Evolutionary conservation across 306 rosid species (phyloP), one percentile per base, ranked within the genome.

Genomic region (Dalbergia cochinchinensis): DNA sequence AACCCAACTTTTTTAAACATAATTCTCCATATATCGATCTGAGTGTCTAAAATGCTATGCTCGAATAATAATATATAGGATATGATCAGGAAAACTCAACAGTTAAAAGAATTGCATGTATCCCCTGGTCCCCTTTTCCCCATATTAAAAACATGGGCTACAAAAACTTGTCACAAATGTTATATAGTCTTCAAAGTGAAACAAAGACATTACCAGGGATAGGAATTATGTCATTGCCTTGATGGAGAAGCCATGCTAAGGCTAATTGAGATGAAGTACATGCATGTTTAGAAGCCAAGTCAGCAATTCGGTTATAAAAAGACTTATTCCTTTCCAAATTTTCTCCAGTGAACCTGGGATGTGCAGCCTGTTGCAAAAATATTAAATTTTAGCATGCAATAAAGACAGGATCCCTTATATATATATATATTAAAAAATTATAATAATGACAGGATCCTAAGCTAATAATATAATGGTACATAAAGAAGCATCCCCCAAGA

Each of bases 191-290:
- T 26, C 31, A 26, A 2, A 26, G 31, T 26, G 31, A 26, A 26
- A 26, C 31, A 13, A 69, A 22, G 62, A 84, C 65, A 37, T 47
- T 87, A 92, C 92, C 97, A n/a, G 97, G 97, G 59, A 92, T 88
- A 37, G 94, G 91, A 80, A 92, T 18, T 78, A 90, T 84, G 62
- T 88, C 86, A 35, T 82, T 84, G 61, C 88, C 91, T 76, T 87
- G 97, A 76, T 87, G 89, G 19, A 92, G 87, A 82, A 90, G 88
- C 94, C 94, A 90, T 13, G 97, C 88, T 73, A 92, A 75, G 73
- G 91, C 94, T 71, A 92, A 69, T 74, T 92, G 92, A 62, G 94
- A 84, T 74, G 90, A 89, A 68, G 87, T 61, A 74, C 91, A 88
- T 33, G 77, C 85, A 84, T 85, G 87, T 61, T 84, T 87, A 31